phyloP scores from a whole-genome alignment of 164 flowering plant genomes.

The Santalum album region DNA sequence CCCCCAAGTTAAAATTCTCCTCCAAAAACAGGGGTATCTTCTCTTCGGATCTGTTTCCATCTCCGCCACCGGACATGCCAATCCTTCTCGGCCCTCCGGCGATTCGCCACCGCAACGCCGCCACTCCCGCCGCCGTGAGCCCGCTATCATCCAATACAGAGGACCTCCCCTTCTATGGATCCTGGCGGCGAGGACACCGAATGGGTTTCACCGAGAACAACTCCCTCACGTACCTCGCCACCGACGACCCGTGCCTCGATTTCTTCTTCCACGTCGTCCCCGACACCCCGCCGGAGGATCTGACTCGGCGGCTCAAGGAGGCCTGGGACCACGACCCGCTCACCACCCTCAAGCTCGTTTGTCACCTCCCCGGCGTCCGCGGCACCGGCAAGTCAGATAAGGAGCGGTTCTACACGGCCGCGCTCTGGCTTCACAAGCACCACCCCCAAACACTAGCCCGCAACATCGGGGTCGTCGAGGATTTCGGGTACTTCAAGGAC shows the following conservation, averaged over 20 bases:
- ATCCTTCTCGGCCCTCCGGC: no score
- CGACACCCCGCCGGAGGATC: neutral
- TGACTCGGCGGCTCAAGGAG: neutral
- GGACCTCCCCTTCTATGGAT: no score
- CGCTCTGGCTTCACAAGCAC: slow-evolving; percentile 1
- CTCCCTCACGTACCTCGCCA: slow-evolving; percentile 1
- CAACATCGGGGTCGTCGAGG: neutral
- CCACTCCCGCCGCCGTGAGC: no score
- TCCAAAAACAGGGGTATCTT: no score
- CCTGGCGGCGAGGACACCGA: no score
- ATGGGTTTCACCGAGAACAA: slow-evolving; percentile 7
- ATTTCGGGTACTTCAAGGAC: slow-evolving; percentile 6
- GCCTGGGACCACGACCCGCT: neutral
- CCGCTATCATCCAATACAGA: no score
- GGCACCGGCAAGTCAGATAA: slow-evolving; percentile 11
- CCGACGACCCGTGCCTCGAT: slow-evolving; percentile 8
- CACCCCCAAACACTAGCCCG: slow-evolving; percentile 9
- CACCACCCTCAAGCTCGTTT: slow-evolving; percentile 8
- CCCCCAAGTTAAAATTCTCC: no score
- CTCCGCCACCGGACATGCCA: no score
- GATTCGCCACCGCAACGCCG: no score
- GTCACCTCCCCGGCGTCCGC: slow-evolving; percentile 7
- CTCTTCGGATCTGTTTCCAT: no score
- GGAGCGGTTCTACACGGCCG: slow-evolving; percentile 7
- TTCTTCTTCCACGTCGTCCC: slow-evolving; percentile 15